Evolutionary conservation across 495 filamentous ascomycete species (phyloP), one percentile per base, ranked within the genome.

Genomic region (Penicillium maclennaniae): DNA sequence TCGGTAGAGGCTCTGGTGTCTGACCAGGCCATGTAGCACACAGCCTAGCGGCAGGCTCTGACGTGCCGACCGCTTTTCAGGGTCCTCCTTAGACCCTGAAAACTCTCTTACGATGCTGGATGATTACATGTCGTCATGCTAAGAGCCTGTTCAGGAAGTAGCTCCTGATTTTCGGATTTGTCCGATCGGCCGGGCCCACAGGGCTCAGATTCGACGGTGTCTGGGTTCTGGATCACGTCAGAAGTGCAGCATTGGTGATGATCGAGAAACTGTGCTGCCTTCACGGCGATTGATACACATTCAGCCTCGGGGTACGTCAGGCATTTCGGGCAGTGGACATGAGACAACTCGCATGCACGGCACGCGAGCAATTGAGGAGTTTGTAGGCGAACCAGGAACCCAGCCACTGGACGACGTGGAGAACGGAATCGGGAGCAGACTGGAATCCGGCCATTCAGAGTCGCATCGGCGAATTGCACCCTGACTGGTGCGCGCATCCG

Each of bases 161-260:
- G 27, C 27, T 31, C 27, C 27, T n/a, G 37, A 19, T 39, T 39
- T 39, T 8, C 37, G 6, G 1, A 39, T 16, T 16, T 3, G 16
- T 19, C 1, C 14, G 37, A 14, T 16, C 16, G 15, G 37, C 10
- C 14, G 50, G 28, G 15, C 45, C 53, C 46, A 50, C 53, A 46
- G 31, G 44, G 51, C 51, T 50, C 43, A 40, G 14, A 43, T 54
- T 43, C 31, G 27, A 31, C 17, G 37, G 15, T 39, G 37, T n/a
- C 37, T n/a, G 37, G 37, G 37, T 16, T 7, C 7, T n/a, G 4
- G 37, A 39, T 39, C 37, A 39, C 37, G 15, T 39, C 37, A 39
- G 10, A 6, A 31, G 23, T 23, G 23, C 5, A 23, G 5, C 23
- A 23, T 23, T 23, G 23, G 23, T 23, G 23, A 2, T 5, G 23